Evolutionary conservation across 768 basidiomycete genomes (phyloP), one percentile per base, ranked within the genome.

Genomic region (Mycena vitilis): DNA sequence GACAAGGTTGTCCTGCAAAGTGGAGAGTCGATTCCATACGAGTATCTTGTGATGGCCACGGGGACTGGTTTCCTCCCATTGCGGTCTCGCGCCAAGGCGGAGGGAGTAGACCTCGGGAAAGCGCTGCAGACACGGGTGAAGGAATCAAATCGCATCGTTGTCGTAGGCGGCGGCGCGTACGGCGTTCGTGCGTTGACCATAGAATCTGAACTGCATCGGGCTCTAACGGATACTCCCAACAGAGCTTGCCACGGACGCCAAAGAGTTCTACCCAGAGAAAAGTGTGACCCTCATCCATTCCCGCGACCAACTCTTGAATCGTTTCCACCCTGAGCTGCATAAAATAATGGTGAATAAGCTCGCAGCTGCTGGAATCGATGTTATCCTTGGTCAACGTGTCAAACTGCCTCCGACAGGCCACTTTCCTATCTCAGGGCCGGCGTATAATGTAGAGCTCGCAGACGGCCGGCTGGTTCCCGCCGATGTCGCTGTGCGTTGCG

Each of bases 131-230:
- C 73, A 38, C 75, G 69, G 5, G 76, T 85, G 22, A 66, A 71
- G 40, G 59, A 70, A 11, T 82, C 86, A 0, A 75, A 74, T 9
- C 81, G 81, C 42, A 78, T 89, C 10, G 79, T 87, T 12, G 78
- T 89, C 25, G 77, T 89, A 7, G 89, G 89, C n/a, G 88, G 86
- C 7, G 89, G 89, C 0, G 85, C 89, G 6, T 84, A 87, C 20
- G 88, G 89, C 1, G 81, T 89, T 47, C 85, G 86, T 87, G 70
- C 75, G 85, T 81, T 34, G 49, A 30, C 49, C 8, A 9, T 44
- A 2, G 6, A 57, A 47, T 11, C 11, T 18, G 10, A 3, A 16
- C 16, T 2, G 36, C n/a, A 12, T 52, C 22, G 15, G 11, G 10
- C 23, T 54, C 5, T 7, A 11, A 30, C 13, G 15, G 4, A 22